Base-by-base conservation (phyloP, 768 basidiomycete species). In the Boletus vermiculosoides region DNA sequence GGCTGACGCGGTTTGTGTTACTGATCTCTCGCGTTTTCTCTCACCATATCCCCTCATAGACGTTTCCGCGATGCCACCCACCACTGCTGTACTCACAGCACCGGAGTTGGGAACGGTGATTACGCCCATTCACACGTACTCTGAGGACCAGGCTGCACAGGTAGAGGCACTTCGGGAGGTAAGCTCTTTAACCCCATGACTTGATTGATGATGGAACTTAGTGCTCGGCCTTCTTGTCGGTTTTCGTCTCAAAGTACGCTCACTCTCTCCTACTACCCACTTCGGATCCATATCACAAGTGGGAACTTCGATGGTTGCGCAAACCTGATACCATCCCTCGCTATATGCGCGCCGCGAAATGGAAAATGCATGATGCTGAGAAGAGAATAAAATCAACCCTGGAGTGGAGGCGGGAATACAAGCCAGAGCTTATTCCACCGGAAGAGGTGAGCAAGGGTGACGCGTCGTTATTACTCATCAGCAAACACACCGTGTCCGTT, bases 331-430 rank as follows among this genome's bases (percentile, higher is more conserved):
- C 80, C 61, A 71, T 67, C 61, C 75, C 68, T 66, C 84, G 92
- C 15, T 95, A 94, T 67, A 84, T 92, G 80, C 84, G 92, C 31
- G 90, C 92, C 0, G 81, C 89, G 3, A 94, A 94, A 66, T 93
- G 92, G 91, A 85, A 86, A 66, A 65, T 86, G 34, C 78, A 80
- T 25, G 88, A 95, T 50, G 91, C 82, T 12, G 84, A 92, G 74
- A 85, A 83, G 68, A 79, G 93, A 49, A 85, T 94, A 57, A 85
- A 86, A 67, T 82, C 79, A 0, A 93, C 91, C 0, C 55, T 94
- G 5, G 89, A 91, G 59, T 94, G 93, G 93, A 78, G 92, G 57
- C 76, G 92, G 45, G 89, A 92, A 54, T 94, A 78, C 69, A 84
- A 90, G 70, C 92, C 93, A 0, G 92, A 95, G 51, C 74, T 94